A percentile compares a stretch with the other conserved stretches of the same genome.
Conservation (phyloP, 1,284 basidiomycete species). For the Violaceomyces palustris region DNA sequence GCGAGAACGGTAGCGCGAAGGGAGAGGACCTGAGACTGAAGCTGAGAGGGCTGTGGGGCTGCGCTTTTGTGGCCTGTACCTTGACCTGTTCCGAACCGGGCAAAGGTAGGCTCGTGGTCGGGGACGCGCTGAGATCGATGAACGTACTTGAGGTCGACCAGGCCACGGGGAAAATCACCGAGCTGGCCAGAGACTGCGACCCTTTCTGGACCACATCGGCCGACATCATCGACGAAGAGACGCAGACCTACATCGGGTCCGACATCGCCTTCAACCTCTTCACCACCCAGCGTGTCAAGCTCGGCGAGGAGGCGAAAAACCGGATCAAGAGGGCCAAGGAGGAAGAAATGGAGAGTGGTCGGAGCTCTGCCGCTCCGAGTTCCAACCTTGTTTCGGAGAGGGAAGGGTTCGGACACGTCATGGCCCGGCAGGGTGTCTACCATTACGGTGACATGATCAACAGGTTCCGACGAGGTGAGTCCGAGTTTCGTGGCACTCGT, state of each 20-base stretch:
- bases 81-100: constrained; percentile 21
- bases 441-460: constrained; percentile 51
- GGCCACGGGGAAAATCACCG: constrained; percentile 17
- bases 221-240: constrained; percentile 22
- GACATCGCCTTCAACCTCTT: constrained; percentile 50
- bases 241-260: constrained; percentile 43
- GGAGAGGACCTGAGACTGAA: constrained; percentile 1
- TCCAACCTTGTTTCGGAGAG: background rate
- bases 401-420: constrained; percentile 27
- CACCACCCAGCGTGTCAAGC: constrained; percentile 31
- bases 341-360: constrained; percentile 8
- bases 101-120: constrained; percentile 29
- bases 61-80: constrained; percentile 44
- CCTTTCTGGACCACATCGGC: constrained; percentile 49
- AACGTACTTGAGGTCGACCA: constrained; percentile 36
- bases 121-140: constrained; percentile 47
- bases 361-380: background rate
- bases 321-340: constrained; percentile 20
- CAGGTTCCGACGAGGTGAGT: constrained; percentile 26
- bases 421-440: constrained; percentile 39
- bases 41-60: constrained; percentile 37
- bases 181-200: constrained; percentile 46
- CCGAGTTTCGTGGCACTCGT: too few species aligned
- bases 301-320: constrained; percentile 15
- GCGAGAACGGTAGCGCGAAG: background rate